Evolutionary conservation across 495 filamentous ascomycete genomes (phyloP).

Genomic region (Penicillium cataractarum): DNA sequence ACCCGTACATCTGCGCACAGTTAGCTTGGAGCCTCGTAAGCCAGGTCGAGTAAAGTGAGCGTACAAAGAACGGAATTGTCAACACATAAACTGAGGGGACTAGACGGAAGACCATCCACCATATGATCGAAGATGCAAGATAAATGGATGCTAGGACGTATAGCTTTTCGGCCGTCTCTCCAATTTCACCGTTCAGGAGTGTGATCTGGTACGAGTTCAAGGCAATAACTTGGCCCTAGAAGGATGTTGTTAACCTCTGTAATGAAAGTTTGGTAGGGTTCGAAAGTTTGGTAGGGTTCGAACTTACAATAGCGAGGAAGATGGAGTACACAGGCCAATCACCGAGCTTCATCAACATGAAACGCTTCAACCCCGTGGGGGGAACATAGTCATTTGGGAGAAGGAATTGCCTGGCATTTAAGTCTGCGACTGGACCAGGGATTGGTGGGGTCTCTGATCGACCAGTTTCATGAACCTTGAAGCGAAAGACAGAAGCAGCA

Average conservation of each 20-base stretch:
- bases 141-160: constrained; percentile 68
- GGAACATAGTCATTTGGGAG: constrained; percentile 22
- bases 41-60: background rate
- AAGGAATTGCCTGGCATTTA: constrained; percentile 33
- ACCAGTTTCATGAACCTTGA: constrained; percentile 9
- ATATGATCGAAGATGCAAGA: constrained; percentile 59
- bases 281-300: background rate
- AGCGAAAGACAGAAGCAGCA: background rate
- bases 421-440: constrained; percentile 44
- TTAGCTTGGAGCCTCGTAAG: background rate
- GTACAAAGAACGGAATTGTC: constrained; percentile 40
- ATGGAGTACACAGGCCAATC: constrained; percentile 71
- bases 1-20: constrained; percentile 48
- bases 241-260: background rate
- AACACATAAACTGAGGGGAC: constrained; percentile 61
- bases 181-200: constrained; percentile 62
- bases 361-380: constrained; percentile 32
- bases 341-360: constrained; percentile 34
- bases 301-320: constrained; percentile 56
- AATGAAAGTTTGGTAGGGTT: background rate
- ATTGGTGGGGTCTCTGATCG: constrained; percentile 55
- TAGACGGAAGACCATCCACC: constrained; percentile 63
- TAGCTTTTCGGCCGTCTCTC: constrained; percentile 61
- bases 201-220: constrained; percentile 72
- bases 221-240: constrained; percentile 60